These are phyloP conservation scores for Kurtzmaniella quercitrusa DNA, from an alignment of 1,139 yeast genomes.

Conservation along the genomic window DNA sequence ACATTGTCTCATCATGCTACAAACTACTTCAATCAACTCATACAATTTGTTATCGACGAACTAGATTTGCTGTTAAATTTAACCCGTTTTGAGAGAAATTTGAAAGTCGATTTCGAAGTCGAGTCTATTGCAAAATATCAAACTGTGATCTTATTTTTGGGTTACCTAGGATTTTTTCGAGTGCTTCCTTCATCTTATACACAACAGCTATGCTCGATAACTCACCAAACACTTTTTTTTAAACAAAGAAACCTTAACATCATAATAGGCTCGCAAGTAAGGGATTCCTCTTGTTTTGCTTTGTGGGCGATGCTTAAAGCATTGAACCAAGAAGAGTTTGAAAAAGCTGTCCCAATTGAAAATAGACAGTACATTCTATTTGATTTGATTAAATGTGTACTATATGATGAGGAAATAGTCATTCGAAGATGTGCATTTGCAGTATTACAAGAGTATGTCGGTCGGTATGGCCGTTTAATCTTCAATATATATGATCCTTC, in stretches of 20 bases:
- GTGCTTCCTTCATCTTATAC: conserved; percentile 23
- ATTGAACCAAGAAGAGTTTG: conserved; percentile 12
- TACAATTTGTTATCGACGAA: conserved; percentile 23
- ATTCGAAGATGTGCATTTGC: conserved; percentile 83
- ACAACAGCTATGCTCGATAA: conserved; percentile 25
- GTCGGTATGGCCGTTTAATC: conserved; percentile 54
- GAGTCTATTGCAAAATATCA: conserved; percentile 31
- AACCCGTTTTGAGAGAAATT: conserved; percentile 7
- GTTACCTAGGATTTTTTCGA: conserved; percentile 29
- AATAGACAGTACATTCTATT: conserved; percentile 24
- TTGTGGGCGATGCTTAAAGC: conserved; percentile 39
- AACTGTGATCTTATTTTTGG: conserved; percentile 32
- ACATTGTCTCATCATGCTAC: conserved; percentile 20
- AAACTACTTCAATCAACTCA: conserved; percentile 34
- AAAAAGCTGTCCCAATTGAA: conserved; percentile 14
- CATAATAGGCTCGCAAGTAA: conserved; percentile 60
- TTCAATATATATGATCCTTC: conserved; percentile 16
- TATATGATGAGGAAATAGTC: conserved; percentile 71
- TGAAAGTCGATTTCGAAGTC: conserved; percentile 17
- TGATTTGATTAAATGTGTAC: conserved; percentile 48
- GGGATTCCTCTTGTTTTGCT: conserved; percentile 84
- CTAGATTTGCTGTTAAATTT: conserved; percentile 15
- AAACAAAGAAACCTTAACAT: conserved; percentile 49
- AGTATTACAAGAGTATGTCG: conserved; percentile 80
- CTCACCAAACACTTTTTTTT: conserved; percentile 47